These are phyloP conservation scores for Jackrogersella minutella DNA, from an alignment of 495 filamentous ascomycete genomes.

Conservation along the genomic window DNA sequence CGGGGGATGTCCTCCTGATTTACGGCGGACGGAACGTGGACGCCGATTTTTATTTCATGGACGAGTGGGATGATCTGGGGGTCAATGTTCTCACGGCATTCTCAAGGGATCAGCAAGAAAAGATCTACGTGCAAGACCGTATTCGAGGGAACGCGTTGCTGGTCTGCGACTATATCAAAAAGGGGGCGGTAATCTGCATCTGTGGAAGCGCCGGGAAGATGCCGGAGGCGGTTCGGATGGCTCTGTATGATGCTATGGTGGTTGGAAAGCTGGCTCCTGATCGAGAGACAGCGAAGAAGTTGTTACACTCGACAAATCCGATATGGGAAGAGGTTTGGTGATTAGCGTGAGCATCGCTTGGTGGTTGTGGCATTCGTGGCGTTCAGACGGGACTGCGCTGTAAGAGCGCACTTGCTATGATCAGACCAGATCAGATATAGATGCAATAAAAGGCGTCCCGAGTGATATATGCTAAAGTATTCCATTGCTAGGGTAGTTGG, in stretches of 20 bases:
- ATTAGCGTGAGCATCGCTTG: not conserved
- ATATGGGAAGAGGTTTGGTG: slow-evolving; percentile 62
- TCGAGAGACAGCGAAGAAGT: slow-evolving; percentile 42
- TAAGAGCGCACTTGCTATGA: not conserved
- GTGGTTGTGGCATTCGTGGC: not conserved
- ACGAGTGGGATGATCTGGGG: slow-evolving; percentile 70
- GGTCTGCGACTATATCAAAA: slow-evolving; percentile 65
- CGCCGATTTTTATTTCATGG: slow-evolving; percentile 80
- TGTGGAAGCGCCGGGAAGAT: slow-evolving; percentile 88
- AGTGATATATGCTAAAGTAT: not conserved
- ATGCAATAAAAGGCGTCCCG: not conserved
- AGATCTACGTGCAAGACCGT: slow-evolving; percentile 89
- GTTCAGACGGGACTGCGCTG: not conserved
- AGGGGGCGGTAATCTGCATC: slow-evolving; percentile 61
- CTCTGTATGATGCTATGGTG: slow-evolving; percentile 74
- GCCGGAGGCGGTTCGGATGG: slow-evolving; percentile 86
- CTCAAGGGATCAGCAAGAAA: slow-evolving; percentile 70
- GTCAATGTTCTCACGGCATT: slow-evolving; percentile 76
- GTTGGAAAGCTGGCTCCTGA: slow-evolving; percentile 36
- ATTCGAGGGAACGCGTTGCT: slow-evolving; percentile 66
- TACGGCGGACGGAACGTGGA: slow-evolving; percentile 79
- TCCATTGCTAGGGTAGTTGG: no score
- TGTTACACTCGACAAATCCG: slow-evolving; percentile 38
- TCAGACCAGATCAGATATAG: not conserved
- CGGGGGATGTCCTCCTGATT: slow-evolving; percentile 62